Percentiles rank a stretch among this genome's conserved stretches.
These are phyloP conservation scores for Solioccasus polychromus DNA, from an alignment of 768 basidiomycete genomes.

Conservation along the genomic window DNA sequence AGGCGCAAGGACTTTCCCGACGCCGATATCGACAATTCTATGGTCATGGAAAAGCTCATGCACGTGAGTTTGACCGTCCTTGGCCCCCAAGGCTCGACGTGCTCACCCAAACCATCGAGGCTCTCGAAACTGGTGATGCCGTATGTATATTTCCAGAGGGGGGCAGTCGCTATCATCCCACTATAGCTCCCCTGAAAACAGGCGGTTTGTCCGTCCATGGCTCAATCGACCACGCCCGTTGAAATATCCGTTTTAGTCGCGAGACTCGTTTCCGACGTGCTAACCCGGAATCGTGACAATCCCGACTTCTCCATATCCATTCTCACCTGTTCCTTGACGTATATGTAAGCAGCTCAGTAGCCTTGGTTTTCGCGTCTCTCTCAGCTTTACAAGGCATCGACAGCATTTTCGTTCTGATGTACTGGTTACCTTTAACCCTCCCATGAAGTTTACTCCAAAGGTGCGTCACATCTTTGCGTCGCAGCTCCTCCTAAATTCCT, in stretches of 20 bases:
- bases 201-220: slow-evolving; percentile 52
- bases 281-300: slow-evolving; percentile 65
- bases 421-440: slow-evolving; percentile 75
- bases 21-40: slow-evolving; percentile 58
- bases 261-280: slow-evolving; percentile 73
- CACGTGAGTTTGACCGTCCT: slow-evolving; percentile 40
- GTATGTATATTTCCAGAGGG: slow-evolving; percentile 88
- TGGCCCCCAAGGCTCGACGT: not conserved
- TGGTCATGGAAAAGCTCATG: slow-evolving; percentile 66
- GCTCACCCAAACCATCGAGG: slow-evolving; percentile 41
- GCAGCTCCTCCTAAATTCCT: slow-evolving; percentile 5
- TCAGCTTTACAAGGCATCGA: slow-evolving; percentile 54
- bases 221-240: not conserved
- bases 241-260: slow-evolving; percentile 49
- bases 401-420: slow-evolving; percentile 89
- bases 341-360: slow-evolving; percentile 49
- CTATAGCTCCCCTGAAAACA: slow-evolving; percentile 84
- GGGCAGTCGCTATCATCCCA: slow-evolving; percentile 79
- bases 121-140: slow-evolving; percentile 72
- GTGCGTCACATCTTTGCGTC: slow-evolving; percentile 31
- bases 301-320: slow-evolving; percentile 71
- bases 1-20: slow-evolving; percentile 67
- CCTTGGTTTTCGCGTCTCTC: not conserved
- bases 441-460: slow-evolving; percentile 63
- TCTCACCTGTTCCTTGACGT: slow-evolving; percentile 77